phyloP scores from a whole-genome alignment of 2,329 filamentous ascomycete genomes.

The Davidsoniella neocaledoniae region DNA sequence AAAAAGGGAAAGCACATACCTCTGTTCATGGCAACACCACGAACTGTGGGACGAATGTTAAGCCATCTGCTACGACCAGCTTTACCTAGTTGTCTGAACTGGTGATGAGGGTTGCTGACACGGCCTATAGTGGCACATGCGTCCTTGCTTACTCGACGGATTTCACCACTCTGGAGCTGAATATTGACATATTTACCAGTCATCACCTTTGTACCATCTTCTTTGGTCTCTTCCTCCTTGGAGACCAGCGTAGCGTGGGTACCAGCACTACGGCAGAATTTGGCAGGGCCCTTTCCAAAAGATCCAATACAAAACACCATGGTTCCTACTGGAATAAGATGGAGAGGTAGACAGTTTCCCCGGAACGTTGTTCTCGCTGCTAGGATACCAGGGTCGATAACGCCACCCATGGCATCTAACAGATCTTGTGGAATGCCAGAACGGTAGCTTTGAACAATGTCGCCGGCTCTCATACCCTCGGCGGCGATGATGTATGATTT shows the following conservation, averaged over 20 bases:
- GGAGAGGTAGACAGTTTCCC: constrained; percentile 86
- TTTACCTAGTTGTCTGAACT: constrained; percentile 84
- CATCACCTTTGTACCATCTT: constrained; percentile 42
- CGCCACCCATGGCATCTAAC: constrained; percentile 79
- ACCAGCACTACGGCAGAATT: constrained; percentile 88
- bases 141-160: constrained; percentile 75
- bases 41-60: constrained; percentile 84
- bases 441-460: constrained; percentile 82
- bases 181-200: constrained; percentile 68
- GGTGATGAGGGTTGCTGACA: constrained; percentile 82
- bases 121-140: constrained; percentile 90
- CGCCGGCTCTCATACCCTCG: constrained; percentile 82
- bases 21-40: constrained; percentile 98
- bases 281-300: constrained; percentile 53
- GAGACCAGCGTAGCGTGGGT: constrained; percentile 79
- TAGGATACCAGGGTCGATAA: constrained; percentile 85
- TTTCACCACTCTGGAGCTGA: constrained; percentile 79
- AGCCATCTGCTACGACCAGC: constrained; percentile 87
- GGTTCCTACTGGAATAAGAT: constrained; percentile 93
- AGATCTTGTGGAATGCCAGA: constrained; percentile 75
- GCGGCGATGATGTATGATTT: constrained; percentile 91
- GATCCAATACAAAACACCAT: constrained; percentile 82
- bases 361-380: constrained; percentile 86
- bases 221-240: constrained; percentile 62
- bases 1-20: constrained; percentile 29